Percentiles rank a stretch among this genome's conserved stretches.
These are phyloP conservation scores for Fusarium pseudograminearum DNA, from an alignment of 2,329 filamentous ascomycete species.

Conservation along the genomic window DNA sequence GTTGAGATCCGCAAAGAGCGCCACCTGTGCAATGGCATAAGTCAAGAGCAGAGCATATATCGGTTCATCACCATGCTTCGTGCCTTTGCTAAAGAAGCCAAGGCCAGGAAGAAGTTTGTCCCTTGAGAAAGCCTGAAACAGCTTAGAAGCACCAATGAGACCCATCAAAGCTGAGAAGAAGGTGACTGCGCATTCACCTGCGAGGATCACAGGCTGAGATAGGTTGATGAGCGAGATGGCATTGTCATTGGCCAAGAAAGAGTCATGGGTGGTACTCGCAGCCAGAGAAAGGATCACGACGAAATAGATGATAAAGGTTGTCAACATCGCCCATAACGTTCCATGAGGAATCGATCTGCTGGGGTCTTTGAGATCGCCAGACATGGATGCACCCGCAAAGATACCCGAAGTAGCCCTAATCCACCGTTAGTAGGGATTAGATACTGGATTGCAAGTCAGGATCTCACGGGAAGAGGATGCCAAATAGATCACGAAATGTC, in stretches of 20 bases:
- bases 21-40: constrained; percentile 79
- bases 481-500: constrained; percentile 85
- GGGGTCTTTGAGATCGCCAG: constrained; percentile 83
- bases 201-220: constrained; percentile 78
- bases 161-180: constrained; percentile 91
- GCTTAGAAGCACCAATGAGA: constrained; percentile 84
- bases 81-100: constrained; percentile 78
- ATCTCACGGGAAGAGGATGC: constrained; percentile 79
- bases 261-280: constrained; percentile 77
- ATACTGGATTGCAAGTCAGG: background rate
- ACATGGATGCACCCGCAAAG: constrained; percentile 86
- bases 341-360: constrained; percentile 87
- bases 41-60: constrained; percentile 81
- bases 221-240: constrained; percentile 85
- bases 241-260: constrained; percentile 80
- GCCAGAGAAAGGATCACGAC: constrained; percentile 84
- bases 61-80: constrained; percentile 78
- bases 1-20: constrained; percentile 86
- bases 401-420: constrained; percentile 65
- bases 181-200: constrained; percentile 84
- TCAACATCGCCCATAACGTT: constrained; percentile 80
- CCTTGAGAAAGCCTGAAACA: constrained; percentile 84
- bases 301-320: constrained; percentile 82
- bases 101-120: constrained; percentile 84
- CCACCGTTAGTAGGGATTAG: background rate